Base-by-base conservation (phyloP, 176 grass and related monocot genomes). In the Areca catechu region DNA sequence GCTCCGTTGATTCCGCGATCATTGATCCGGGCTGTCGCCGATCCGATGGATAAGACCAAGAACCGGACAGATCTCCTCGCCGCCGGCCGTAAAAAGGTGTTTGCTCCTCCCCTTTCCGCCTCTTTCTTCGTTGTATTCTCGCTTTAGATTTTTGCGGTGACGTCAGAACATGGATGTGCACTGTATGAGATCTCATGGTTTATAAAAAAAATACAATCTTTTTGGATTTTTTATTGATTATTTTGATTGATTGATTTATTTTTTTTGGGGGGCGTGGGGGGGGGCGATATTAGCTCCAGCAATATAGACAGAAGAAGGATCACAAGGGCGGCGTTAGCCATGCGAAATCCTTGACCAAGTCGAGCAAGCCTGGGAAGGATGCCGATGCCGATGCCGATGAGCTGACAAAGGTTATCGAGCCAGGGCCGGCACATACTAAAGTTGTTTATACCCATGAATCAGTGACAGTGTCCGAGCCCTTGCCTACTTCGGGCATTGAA, bases 301-400 rank as follows among this genome's bases (percentile, higher is more conserved):
- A 88, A 78, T 97, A 80, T 72, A 88, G 83, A 72, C 90, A 97
- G 86, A 97, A 97, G 83, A 97, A 96, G 77, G 83, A 82, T 49
- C 79, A 76, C 53, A 82, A 82, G 22, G 79, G 79, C 15, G 48
- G 66, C 12, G 71, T 17, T 37, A 70, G 34, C 34, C 34, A 72
- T 51, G 64, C 63, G 67, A 78, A 78, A 73, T 57, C 74, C 16
- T 83, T 86, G 9, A 77, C 29, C 18, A 88, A 78, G 65, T 78
- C 63, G 71, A 70, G 57, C 1, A 75, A 76, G 47, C 61, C 20
- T 0, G 68, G 82, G 1, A 68, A 50, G 15, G 79, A 61, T 19
- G 69, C 61, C 18, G 72, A 75, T 19, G 69, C 61, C 18, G 72
- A 75, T 51, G 20, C 65, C 0, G 77, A 67, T 48, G 79, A 82